These are phyloP conservation scores for Andrographis paniculata DNA, from an alignment of 305 asterid species.

Conservation along the genomic window DNA sequence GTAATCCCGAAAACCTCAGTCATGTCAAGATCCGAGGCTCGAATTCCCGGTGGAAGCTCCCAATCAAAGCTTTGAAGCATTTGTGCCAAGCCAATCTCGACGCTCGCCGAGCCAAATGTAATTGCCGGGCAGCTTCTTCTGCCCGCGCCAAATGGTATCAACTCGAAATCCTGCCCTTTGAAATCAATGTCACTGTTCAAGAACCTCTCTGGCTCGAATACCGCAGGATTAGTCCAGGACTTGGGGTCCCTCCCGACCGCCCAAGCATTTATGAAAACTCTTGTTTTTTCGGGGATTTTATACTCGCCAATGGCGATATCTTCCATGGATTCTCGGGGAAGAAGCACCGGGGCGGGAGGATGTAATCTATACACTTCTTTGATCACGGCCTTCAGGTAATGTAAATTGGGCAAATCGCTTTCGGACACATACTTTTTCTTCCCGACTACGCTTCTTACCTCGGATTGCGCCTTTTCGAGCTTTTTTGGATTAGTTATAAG, in stretches of 20 bases:
- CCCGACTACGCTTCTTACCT: slow-evolving; percentile 36
- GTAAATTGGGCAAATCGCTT: slow-evolving; percentile 29
- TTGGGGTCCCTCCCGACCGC: slow-evolving; percentile 51
- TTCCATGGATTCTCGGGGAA: slow-evolving; percentile 50
- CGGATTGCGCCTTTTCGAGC: slow-evolving; percentile 35
- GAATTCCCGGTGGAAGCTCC: slow-evolving; percentile 40
- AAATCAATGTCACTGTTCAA: slow-evolving; percentile 34
- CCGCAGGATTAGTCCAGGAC: slow-evolving; percentile 42
- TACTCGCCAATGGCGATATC: slow-evolving; percentile 32
- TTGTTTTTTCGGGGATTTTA: slow-evolving; percentile 33
- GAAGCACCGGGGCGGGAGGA: slow-evolving; percentile 47
- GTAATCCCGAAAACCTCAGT: slow-evolving; percentile 41
- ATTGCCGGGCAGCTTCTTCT: slow-evolving; percentile 49
- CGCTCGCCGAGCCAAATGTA: slow-evolving; percentile 27
- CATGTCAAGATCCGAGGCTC: slow-evolving; percentile 39
- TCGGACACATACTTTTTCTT: slow-evolving; percentile 25
- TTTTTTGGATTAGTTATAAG: slow-evolving; percentile 26
- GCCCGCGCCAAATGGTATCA: slow-evolving; percentile 64
- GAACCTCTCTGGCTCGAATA: slow-evolving; percentile 56
- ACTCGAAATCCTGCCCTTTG: slow-evolving; percentile 52
- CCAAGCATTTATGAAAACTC: slow-evolving; percentile 48
- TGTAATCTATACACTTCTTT: slow-evolving; percentile 51
- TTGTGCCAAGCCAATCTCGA: slow-evolving; percentile 54
- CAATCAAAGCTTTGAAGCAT: slow-evolving; percentile 48
- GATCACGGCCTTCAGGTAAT: slow-evolving; percentile 45